Conservation (phyloP, 2,329 filamentous ascomycete genomes). For the Thelonectria blattea region DNA sequence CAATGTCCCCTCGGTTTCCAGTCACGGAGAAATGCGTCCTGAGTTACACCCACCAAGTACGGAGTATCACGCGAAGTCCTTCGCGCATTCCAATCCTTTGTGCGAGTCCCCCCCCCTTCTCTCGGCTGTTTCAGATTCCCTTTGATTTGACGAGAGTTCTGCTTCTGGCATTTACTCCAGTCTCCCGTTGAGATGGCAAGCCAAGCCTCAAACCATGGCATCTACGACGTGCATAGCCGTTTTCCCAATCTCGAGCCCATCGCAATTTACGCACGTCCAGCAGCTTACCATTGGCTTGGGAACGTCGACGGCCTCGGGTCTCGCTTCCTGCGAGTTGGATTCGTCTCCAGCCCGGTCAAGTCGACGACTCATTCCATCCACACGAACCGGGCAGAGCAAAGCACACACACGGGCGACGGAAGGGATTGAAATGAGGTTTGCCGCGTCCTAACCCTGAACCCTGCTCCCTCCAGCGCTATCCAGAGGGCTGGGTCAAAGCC, state of each 20-base stretch:
- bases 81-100: not conserved
- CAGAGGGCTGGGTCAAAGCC: conserved; percentile 34
- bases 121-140: not conserved
- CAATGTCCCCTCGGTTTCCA: not conserved
- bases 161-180: not conserved
- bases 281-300: not conserved
- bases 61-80: not conserved
- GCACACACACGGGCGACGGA: not conserved
- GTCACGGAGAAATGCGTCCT: not conserved
- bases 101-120: not conserved
- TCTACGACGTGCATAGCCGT: not conserved
- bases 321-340: not conserved
- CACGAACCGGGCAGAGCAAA: conserved; percentile 17
- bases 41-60: not conserved
- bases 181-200: not conserved
- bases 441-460: conserved; percentile 32
- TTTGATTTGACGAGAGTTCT: not conserved
- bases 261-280: not conserved
- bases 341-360: not conserved
- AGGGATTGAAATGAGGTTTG: conserved; percentile 31
- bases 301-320: conserved; percentile 19
- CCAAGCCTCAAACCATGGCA: not conserved
- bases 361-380: conserved; percentile 16
- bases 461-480: conserved; percentile 32
- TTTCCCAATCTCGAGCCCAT: not conserved